Base-by-base conservation (phyloP, 192 early-diverging fungal species). In the Coemansia sp. region DNA sequence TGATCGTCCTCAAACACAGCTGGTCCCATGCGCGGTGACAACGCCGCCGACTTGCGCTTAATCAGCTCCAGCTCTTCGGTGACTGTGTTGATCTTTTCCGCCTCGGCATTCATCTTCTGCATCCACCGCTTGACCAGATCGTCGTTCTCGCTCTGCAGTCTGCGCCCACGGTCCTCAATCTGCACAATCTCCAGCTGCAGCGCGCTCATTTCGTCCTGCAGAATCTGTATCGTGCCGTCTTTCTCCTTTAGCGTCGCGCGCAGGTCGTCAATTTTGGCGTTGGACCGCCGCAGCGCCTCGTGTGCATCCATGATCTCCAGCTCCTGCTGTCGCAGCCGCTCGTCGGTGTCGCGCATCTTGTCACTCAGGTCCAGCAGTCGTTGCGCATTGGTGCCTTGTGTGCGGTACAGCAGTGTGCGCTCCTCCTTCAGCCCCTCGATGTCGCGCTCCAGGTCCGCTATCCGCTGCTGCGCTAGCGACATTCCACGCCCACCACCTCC, bases 381-480 rank as follows among this genome's bases (percentile, higher is more conserved):
- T 66, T 96, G 94, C n/a, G 94, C 92, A 77, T 96, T 95, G n/a
- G 84, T 84, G 25, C 89, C 89, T 63, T 96, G 92, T 15, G 88
- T 87, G 66, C 91, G 92, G 83, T 96, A 98, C 67, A 95, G 83
- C 60, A 93, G 89, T 15, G 87, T 84, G 14, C 88, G 88, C 72
- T 98, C 96, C 47, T 93, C 87, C 70, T 96, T 93, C 19, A 97
- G 78, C 23, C 72, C 67, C n/a, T 78, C 68, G 2, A 95, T 67
- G 62, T 93, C 85, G 41, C 82, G 77, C 72, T 94, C 93, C 22
- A 95, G 84, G 53, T 92, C 90, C 21, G 79, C 72, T 24, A 86
- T 87, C 60, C 81, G 76, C 69, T 92, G 86, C 67, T 89, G 87
- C 14, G 79, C 79, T 55, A 81, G 54, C 41, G 73, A 58, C 48